Base-by-base conservation (phyloP, 352 stramenopile genomes). In the Phytophthora quininea region DNA sequence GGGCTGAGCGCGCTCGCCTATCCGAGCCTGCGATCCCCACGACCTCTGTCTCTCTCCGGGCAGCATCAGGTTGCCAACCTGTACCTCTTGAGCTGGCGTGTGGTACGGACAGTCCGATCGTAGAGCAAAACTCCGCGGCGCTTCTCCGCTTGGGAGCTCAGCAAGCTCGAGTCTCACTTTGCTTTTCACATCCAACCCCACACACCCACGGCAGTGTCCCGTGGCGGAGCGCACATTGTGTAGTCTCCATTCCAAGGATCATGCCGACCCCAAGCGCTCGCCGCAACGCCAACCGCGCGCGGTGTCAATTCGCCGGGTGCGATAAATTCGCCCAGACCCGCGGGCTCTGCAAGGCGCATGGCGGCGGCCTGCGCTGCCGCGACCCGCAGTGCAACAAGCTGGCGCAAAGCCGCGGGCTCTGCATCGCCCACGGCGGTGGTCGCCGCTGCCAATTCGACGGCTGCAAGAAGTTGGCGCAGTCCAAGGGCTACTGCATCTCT, bases 321-420 rank as follows among this genome's bases (percentile, higher is more conserved):
- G 80, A 91, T 50, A 95, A 95, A 73, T 95, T 93, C 75, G 88
- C 85, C 4, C 87, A 95, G 73, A 93, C 87, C 10, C 74, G 83
- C 0, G 87, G 87, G 3, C 72, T 92, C 15, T 95, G 87, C 69
- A 95, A 95, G 60, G 88, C 89, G 12, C 89, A 97, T 51, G 89
- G 89, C 32, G 89, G 89, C 33, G 88, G 88, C 53, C 91, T 80
- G 51, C 85, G 85, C 8, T 97, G 89, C 62, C 88, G 86, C 14
- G 82, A 92, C 58, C 64, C 79, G 15, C 71, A 78, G 35, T 95
- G 88, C 71, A 90, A 84, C 78, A 95, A 95, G 45, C 82, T 93
- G 54, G 88, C 88, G 29, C 87, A 93, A 59, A 90, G 77, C 43
- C 83, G 83, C 27, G 84, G 87, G 0, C 67, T 93, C 48, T 95